Conservation (phyloP, 495 filamentous ascomycete genomes). For the Cercophora newfieldiana region DNA sequence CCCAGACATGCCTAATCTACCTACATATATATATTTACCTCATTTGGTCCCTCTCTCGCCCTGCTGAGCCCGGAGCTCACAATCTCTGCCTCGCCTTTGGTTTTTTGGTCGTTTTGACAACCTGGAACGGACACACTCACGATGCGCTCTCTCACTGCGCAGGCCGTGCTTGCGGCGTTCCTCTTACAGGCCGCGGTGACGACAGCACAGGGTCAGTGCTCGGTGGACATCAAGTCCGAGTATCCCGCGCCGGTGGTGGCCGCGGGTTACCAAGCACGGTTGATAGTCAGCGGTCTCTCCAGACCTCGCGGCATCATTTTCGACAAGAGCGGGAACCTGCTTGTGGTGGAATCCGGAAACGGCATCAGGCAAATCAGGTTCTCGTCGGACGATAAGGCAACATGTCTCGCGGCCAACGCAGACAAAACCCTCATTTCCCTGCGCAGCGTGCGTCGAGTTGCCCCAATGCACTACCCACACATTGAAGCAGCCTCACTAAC, state of each 20-base stretch:
- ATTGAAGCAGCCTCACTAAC: not conserved
- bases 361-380: slow-evolving; percentile 59
- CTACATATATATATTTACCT: not conserved
- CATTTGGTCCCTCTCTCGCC: not conserved
- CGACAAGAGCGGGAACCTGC: slow-evolving; percentile 58
- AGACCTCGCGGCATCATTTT: slow-evolving; percentile 61
- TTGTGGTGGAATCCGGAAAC: slow-evolving; percentile 56
- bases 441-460: slow-evolving; percentile 42
- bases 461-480: slow-evolving; percentile 14
- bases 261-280: slow-evolving; percentile 55
- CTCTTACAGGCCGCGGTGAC: not conserved
- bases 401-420: slow-evolving; percentile 42
- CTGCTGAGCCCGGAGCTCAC: not conserved
- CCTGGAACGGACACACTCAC: no score
- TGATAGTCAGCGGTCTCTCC: slow-evolving; percentile 55
- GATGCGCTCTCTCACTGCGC: not conserved
- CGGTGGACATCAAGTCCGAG: slow-evolving; percentile 10
- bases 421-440: slow-evolving; percentile 30
- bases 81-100: not conserved
- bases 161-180: slow-evolving; percentile 4
- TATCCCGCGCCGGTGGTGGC: slow-evolving; percentile 51
- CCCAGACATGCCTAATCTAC: not conserved
- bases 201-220: slow-evolving; percentile 1
- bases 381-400: slow-evolving; percentile 45
- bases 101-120: not conserved